Conservation (phyloP, 805 yeast species). For the Candida cerambycidarum region DNA sequence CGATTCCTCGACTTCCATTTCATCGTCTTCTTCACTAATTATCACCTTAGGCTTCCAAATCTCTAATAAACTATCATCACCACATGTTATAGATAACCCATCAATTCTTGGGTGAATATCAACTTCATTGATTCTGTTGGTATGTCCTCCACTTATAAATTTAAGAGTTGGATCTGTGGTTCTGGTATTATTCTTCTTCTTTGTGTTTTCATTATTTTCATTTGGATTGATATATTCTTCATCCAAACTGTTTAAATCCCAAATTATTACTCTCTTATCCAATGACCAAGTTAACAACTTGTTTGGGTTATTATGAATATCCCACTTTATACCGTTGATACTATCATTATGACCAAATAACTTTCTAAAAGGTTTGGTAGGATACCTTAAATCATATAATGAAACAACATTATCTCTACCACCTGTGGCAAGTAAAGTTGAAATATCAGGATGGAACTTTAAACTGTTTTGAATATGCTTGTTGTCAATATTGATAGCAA, state of each 20-base stretch:
- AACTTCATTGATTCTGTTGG: constrained; percentile 63
- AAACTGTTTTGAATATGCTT: constrained; percentile 66
- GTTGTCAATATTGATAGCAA: constrained; percentile 46
- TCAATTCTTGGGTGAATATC: constrained; percentile 63
- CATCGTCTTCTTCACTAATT: constrained; percentile 32
- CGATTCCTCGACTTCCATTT: constrained; percentile 15
- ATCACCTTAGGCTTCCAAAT: constrained; percentile 69
- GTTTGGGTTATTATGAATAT: constrained; percentile 47
- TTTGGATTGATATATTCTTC: constrained; percentile 48
- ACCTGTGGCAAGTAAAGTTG: constrained; percentile 67
- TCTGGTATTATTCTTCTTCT: constrained; percentile 40
- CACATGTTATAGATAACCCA: constrained; percentile 63
- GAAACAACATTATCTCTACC: constrained; percentile 74
- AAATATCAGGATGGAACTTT: constrained; percentile 58
- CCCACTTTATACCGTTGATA: constrained; percentile 48
- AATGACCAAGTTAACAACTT: constrained; percentile 56
- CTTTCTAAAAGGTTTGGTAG: constrained; percentile 56
- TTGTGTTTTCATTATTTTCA: constrained; percentile 33
- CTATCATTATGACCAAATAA: constrained; percentile 63
- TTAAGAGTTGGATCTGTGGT: constrained; percentile 69
- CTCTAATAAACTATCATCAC: constrained; percentile 74
- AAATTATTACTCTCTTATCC: constrained; percentile 69
- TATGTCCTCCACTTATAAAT: constrained; percentile 88
- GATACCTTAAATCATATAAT: constrained; percentile 73
- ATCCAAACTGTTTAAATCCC: constrained; percentile 68